Percentiles rank a stretch among this genome's conserved stretches.
These are phyloP conservation scores for Boletus subparvulus DNA, from an alignment of 768 basidiomycete species.

Conservation along the genomic window DNA sequence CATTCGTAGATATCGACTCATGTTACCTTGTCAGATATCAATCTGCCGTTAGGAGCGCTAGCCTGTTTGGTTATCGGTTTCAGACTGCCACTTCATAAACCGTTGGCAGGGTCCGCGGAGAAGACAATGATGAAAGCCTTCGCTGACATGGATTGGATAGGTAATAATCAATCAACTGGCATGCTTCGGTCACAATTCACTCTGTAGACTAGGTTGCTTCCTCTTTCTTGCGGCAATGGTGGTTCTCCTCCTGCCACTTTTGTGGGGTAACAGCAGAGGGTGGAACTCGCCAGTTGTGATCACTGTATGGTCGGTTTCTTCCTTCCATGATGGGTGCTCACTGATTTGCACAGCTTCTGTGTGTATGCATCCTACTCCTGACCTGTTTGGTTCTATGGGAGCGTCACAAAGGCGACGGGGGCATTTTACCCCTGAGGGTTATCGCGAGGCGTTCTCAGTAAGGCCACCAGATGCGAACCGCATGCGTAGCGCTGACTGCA, in stretches of 20 bases:
- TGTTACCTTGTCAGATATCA: constrained; percentile 7
- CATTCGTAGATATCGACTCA: neutral
- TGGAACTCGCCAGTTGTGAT: constrained; percentile 14
- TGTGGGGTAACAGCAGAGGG: constrained; percentile 3
- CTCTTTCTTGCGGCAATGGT: constrained; percentile 12
- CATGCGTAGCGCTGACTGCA: neutral
- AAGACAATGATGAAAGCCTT: neutral
- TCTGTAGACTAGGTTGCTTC: constrained; percentile 9
- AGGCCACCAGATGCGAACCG: neutral
- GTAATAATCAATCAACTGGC: neutral
- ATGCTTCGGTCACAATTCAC: neutral
- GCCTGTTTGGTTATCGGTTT: constrained; percentile 6
- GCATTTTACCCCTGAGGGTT: constrained; percentile 8
- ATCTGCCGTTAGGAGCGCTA: constrained; percentile 12
- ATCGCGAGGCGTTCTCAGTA: constrained; percentile 11
- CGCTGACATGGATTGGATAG: constrained; percentile 15
- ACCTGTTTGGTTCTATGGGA: constrained; percentile 6
- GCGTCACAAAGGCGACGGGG: constrained; percentile 7
- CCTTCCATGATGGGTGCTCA: neutral
- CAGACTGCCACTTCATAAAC: constrained; percentile 5
- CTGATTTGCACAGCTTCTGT: constrained; percentile 4
- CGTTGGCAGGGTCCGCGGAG: neutral
- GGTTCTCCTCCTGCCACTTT: constrained; percentile 11
- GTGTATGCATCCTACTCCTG: constrained; percentile 9
- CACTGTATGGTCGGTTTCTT: neutral